Base-by-base conservation (phyloP, 1,139 yeast genomes). In the Taiozyma sp. region DNA sequence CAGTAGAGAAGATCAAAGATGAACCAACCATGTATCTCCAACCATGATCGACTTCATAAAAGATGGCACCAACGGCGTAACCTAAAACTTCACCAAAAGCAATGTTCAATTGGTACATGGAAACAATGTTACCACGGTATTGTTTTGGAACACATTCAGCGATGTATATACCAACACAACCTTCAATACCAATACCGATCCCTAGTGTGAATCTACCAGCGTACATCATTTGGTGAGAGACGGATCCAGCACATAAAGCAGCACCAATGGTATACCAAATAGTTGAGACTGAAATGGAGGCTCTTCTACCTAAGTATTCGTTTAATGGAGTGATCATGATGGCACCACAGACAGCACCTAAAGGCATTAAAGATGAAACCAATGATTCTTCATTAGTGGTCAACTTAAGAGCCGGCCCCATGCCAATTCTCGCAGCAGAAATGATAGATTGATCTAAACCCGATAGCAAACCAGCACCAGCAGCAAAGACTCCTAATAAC, bases 21-120 rank as follows among this genome's bases (percentile, higher is more conserved):
- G 84, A 78, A 45, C 81, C 85, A 47, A 76, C 73, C 83, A 78
- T 81, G 66, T 57, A 80, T 60, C 87, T 70, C 87, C 87, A 81
- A 38, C 81, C 81, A 40, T 76, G 81, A 5, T 69, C 62, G 27
- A 79, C 84, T 27, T 70, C 73, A 53, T 71, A 79, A 65, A 78
- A 83, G 36, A 78, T 80, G 40, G 83, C 84, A 50, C 80, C 80
- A 55, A 75, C 73, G 6, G 82, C 82, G 59, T 68, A 80, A 8
- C 85, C 86, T 38, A 81, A 58, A 10, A 81, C 80, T 58, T 81
- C 84, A 39, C 85, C 85, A 40, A 80, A 67, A 0, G 84, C 84
- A 60, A 80, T 78, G 57, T 75, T 76, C 57, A 80, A 76, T 66
- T 81, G 85, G 61, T 79, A 79, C 60, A 80, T 64, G 1, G 84